Evolutionary conservation across 1,139 yeast species (phyloP).

Genomic region (Hemisphaericaspora subhashii): DNA sequence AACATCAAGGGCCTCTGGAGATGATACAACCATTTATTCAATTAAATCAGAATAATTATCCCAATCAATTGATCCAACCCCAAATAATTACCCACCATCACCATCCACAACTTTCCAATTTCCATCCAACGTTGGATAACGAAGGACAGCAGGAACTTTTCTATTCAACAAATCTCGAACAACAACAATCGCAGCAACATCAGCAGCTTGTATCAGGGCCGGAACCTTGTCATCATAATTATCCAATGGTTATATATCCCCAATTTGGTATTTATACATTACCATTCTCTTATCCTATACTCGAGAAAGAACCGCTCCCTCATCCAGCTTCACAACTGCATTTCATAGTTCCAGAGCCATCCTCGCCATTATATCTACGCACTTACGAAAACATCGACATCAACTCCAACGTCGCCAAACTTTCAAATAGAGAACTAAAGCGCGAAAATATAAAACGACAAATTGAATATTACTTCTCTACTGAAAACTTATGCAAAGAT

Average conservation of each 20-base stretch:
- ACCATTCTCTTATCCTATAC: background rate
- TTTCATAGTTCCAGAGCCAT: background rate
- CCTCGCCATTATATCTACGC: background rate
- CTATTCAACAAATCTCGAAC: background rate
- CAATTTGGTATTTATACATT: slow-evolving; percentile 6
- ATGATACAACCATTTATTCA: background rate
- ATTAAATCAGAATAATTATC: background rate
- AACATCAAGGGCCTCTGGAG: background rate
- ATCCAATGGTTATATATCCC: slow-evolving; percentile 6
- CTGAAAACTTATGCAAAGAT: slow-evolving; percentile 27
- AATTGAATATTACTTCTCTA: slow-evolving; percentile 26
- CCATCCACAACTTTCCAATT: background rate
- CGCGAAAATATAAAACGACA: slow-evolving; percentile 18
- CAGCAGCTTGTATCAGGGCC: too few relatives aligned
- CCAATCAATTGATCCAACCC: background rate
- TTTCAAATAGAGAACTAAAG: slow-evolving; percentile 1
- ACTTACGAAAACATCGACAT: background rate
- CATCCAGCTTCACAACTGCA: background rate
- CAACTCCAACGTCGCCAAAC: slow-evolving; percentile 2
- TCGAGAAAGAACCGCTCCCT: background rate
- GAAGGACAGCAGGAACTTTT: background rate
- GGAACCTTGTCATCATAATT: too few relatives aligned
- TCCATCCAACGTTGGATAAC: background rate
- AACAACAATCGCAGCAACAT: background rate
- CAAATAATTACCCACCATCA: background rate